A percentile compares a stretch with the other conserved stretches of the same genome.
Conservation (phyloP, 495 filamentous ascomycete species). For the Articulospora tetracladia region DNA sequence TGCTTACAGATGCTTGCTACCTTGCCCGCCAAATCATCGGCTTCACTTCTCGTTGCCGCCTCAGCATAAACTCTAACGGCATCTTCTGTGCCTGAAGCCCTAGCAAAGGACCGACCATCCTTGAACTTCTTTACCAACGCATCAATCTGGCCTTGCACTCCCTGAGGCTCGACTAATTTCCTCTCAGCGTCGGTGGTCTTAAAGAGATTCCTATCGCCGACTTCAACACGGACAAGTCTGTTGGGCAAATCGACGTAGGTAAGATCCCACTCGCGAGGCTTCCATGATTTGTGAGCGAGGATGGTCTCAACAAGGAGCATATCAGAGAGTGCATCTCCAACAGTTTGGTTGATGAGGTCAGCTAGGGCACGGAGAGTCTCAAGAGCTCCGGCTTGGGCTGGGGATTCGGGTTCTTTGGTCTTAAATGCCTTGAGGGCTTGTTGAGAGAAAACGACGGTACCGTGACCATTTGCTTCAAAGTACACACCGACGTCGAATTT, state of each 20-base stretch:
- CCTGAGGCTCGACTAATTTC: constrained; percentile 71
- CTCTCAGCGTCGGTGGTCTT: constrained; percentile 88
- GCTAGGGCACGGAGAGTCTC: constrained; percentile 76
- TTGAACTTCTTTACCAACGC: constrained; percentile 83
- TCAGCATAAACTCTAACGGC: constrained; percentile 97
- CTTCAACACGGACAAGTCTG: constrained; percentile 87
- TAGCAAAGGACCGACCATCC: constrained; percentile 83
- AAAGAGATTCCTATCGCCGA: constrained; percentile 82
- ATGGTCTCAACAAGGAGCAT: constrained; percentile 95
- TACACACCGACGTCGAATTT: constrained; percentile 94
- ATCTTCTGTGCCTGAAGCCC: constrained; percentile 93
- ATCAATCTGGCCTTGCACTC: constrained; percentile 82
- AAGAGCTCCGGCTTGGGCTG: constrained; percentile 81
- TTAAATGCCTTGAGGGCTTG: constrained; percentile 73
- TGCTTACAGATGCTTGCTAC: constrained; percentile 68
- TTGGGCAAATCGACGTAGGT: constrained; percentile 97
- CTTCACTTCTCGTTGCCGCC: constrained; percentile 77
- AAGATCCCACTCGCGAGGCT: constrained; percentile 81
- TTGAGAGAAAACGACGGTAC: constrained; percentile 90
- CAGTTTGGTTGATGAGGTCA: constrained; percentile 94
- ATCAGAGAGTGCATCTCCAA: constrained; percentile 93
- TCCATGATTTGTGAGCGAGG: constrained; percentile 92
- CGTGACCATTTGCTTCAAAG: constrained; percentile 98
- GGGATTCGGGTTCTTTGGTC: constrained; percentile 77
- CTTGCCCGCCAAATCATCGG: constrained; percentile 79